Percentiles rank a stretch among this genome's conserved stretches.
These are phyloP conservation scores for Pseudopithomyces maydicus DNA, from an alignment of 2,329 filamentous ascomycete genomes.

Conservation along the genomic window DNA sequence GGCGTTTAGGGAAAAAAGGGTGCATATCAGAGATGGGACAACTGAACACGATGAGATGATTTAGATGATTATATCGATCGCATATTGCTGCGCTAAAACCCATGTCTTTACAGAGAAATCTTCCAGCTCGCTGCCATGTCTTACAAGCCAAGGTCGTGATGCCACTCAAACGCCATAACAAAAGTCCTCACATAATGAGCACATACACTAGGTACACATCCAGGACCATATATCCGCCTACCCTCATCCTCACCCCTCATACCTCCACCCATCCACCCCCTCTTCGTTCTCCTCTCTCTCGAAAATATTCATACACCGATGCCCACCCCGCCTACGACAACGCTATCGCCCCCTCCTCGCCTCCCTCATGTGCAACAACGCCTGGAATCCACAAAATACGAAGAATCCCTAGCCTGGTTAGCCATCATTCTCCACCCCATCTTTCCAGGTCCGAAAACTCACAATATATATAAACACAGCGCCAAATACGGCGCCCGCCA, in stretches of 20 bases:
- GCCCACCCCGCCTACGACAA: conserved; percentile 56
- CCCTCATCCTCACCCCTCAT: neutral
- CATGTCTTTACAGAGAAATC: neutral
- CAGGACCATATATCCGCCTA: neutral
- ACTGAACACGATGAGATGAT: neutral
- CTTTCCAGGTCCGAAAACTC: conserved; percentile 50
- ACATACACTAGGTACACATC: neutral
- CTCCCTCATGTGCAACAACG: conserved; percentile 81
- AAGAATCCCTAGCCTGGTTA: conserved; percentile 68
- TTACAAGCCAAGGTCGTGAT: neutral
- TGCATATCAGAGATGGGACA: neutral
- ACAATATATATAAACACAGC: conserved; percentile 89
- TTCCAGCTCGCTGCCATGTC: neutral
- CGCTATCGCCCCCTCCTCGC: conserved; percentile 80
- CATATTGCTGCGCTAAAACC: conserved; percentile 5
- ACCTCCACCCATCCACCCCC: neutral
- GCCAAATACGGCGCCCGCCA: conserved; percentile 83
- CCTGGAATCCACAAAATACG: conserved; percentile 89
- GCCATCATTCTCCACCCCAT: conserved; percentile 5
- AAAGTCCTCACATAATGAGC: neutral
- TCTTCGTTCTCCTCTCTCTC: neutral
- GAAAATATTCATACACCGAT: neutral
- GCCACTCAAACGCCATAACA: neutral
- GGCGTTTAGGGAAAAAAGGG: conserved; percentile 8
- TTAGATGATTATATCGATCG: neutral